phyloP scores from a whole-genome alignment of 345 rosid species.

The Pseudoturritis turrita region DNA sequence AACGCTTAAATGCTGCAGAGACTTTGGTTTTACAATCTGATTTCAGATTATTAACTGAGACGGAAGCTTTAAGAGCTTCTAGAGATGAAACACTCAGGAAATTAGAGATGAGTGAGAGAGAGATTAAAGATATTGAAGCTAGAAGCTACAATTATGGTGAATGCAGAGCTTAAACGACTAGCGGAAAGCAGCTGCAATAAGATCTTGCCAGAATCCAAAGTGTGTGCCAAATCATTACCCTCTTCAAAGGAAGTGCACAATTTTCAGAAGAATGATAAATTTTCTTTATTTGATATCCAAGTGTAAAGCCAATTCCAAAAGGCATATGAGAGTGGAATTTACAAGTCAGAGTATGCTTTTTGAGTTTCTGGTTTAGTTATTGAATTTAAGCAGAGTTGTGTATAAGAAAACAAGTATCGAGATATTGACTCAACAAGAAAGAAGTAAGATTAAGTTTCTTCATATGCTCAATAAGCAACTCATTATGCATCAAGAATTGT shows the following conservation, averaged over 20 bases:
- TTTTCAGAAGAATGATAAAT: neutral
- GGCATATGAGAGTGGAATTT: slow-evolving; percentile 88
- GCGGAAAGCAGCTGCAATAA: slow-evolving; percentile 71
- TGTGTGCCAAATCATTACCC: slow-evolving; percentile 44
- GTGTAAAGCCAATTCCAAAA: slow-evolving; percentile 96
- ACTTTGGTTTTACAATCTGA: slow-evolving; percentile 60
- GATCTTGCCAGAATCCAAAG: slow-evolving; percentile 60
- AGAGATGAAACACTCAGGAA: slow-evolving; percentile 75
- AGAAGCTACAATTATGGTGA: slow-evolving; percentile 74
- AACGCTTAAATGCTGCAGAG: slow-evolving; percentile 50
- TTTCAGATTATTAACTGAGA: slow-evolving; percentile 71
- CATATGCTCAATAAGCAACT: no score
- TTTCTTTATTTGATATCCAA: slow-evolving; percentile 38
- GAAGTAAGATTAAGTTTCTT: no score
- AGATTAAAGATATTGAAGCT: slow-evolving; percentile 68
- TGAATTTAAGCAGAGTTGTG: no score
- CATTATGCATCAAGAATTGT: no score
- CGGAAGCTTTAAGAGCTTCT: slow-evolving; percentile 86
- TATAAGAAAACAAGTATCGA: no score
- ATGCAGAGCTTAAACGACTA: slow-evolving; percentile 76
- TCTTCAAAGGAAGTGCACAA: slow-evolving; percentile 52
- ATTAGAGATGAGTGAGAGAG: slow-evolving; percentile 55
- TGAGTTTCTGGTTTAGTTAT: slow-evolving; percentile 12
- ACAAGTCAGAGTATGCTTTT: slow-evolving; percentile 68
- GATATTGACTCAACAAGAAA: no score